Base-by-base conservation (phyloP, 164 flowering plant species). In the Vitis amurensis region DNA sequence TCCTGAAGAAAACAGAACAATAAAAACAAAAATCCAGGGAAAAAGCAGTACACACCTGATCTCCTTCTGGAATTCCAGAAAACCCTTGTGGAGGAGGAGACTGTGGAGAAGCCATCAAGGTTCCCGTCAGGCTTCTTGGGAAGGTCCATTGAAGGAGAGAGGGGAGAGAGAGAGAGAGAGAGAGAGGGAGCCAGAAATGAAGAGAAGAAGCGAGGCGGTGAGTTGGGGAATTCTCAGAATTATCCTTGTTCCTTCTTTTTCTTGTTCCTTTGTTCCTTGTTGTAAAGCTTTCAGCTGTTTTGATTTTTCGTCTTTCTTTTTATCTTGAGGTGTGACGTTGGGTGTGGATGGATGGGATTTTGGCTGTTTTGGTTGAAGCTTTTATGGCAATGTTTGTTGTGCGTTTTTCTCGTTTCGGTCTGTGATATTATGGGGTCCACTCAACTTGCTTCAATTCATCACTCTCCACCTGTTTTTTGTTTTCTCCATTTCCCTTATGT, bases 41-140 rank as follows among this genome's bases (percentile, higher is more conserved):
- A 2, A 15, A n/a, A 63, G 14, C n/a, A 29, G 55, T 3, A 79
- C 11, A 13, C 8, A 81, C 97, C 92, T 61, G 86, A 77, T 83
- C 92, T 83, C 73, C 77, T 86, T 49, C 94, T 74, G 47, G 94
- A 88, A 69, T 84, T 88, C 92, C 93, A 90, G 53, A 77, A 77
- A 66, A 85, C 75, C 61, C 79, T 37, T 3, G 44, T 37, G 44
- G 76, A 23, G 92, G 73, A 68, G 65, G 89, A 79, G 48, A 67
- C 64, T 1, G 87, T 79, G 13, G 91, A 80, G 74, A 89, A 87
- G 4, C 87, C 90, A 66, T 73, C 68, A 52, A 84, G 9, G 49
- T 61, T 71, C 7, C 64, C 74, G 47, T 62, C 76, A 7, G 53
- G 2, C 16, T 57, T 71, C 59, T 68, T 69, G 37, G 14, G 13